Base-by-base conservation (phyloP, 2,329 filamentous ascomycete species). In the Sclerotinia minor region DNA sequence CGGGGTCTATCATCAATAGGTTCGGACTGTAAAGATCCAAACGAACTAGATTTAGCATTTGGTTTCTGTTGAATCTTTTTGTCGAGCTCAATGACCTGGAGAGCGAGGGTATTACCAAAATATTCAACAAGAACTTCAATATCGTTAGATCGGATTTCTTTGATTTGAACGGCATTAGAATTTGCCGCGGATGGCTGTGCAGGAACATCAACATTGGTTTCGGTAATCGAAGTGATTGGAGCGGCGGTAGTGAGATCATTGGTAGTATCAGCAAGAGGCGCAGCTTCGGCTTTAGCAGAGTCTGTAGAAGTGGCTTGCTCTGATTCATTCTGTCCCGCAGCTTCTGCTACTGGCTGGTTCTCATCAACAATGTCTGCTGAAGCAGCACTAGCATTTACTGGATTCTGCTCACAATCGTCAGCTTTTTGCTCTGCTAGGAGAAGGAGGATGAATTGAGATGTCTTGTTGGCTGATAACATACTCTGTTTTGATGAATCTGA, bases 1-100 rank as follows among this genome's bases (percentile, higher is more conserved):
- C 82, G 76, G 24, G 84, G 83, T 71, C 88, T 88, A 72, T 90
- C 87, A 5, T 80, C 78, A 50, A 91, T 85, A 5, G 82, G 79
- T 9, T 81, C 78, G 1, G 85, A 84, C 15, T 80, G 80, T 49
- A 90, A 75, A 6, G 80, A 79, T 8, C 83, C 82, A 70, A 89
- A 83, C 32, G 85, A 83, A 63, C 81, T 79, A 0, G 86, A 79
- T 72, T 87, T 87, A n/a, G 81, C 79, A 32, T 82, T 79, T 9
- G 86, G 86, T 57, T 83, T 81, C 2, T 79, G 77, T 38, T 85
- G 76, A 65, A 89, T 81, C 35, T 81, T 81, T 47, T 81, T 76
- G 71, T 89, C 83, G 26, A 92, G 81, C 13, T 80, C 76, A 8
- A 88, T 69, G 29, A 91, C 84, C 53, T 81, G 78, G 6, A 79